Evolutionary conservation across 805 yeast genomes (phyloP), one percentile per base, ranked within the genome.

Genomic region (Candida andamanensis): DNA sequence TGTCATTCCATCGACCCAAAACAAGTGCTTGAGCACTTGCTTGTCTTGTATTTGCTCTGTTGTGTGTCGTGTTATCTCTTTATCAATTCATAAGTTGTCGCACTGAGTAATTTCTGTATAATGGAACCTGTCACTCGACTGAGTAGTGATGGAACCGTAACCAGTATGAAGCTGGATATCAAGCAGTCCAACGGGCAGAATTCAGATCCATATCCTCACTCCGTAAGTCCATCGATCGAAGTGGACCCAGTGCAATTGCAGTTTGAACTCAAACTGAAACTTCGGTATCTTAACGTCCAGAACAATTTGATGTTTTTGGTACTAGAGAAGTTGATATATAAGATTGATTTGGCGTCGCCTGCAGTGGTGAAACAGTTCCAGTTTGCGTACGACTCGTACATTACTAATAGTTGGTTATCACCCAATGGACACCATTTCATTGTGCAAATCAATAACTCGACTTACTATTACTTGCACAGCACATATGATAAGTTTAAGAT

Each of bases 221-320:
- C n/a, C n/a, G n/a, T n/a, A n/a, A n/a, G n/a, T 24, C 62, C 61
- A 1, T 30, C 39, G 5, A 55, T 60, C 32, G 50, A 46, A 5
- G 37, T 65, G 8, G 69, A 64, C 33, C 50, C 52, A 14, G 70
- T 64, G 3, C 68, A 54, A 40, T 54, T 64, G 10, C 69, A 62
- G 34, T 63, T 63, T 39, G 54, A 47, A 15, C 55, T 64, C 21
- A 36, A 42, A 7, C 30, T 52, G 33, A 41, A 47, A 4, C 42
- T 64, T 17, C 41, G 36, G 7, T 32, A 42, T 12, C 40, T 64
- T 9, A 41, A 46, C 13, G 69, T 64, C 4, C 48, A 49, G 28
- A 57, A 49, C 32, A 58, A 63, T 38, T 42, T 45, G 14, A 65
- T 65, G 72, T 58, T 42, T 32, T 37, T 65, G 8, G 28, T 59